A percentile compares a stretch with the other conserved stretches of the same genome.
These are phyloP conservation scores for Solanum pennellii DNA, from an alignment of 257 asterid species.

Conservation along the genomic window DNA sequence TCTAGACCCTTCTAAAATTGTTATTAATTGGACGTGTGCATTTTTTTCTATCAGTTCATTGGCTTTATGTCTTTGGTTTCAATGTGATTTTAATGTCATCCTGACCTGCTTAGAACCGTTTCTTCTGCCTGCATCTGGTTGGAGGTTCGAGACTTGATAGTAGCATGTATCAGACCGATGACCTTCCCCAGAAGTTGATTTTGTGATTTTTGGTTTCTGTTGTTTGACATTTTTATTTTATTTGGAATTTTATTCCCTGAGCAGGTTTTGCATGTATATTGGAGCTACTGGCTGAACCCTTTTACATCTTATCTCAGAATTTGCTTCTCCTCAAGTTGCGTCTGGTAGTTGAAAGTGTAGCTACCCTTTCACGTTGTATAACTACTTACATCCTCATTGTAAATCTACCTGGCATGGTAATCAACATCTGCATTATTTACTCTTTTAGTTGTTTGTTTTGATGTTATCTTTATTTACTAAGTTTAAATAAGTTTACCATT, in stretches of 20 bases:
- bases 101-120: neutral
- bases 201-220: neutral
- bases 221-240: neutral
- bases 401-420: slow-evolving; percentile 61
- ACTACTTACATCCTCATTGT: slow-evolving; percentile 60
- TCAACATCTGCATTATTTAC: neutral
- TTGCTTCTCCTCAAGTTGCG: slow-evolving; percentile 79
- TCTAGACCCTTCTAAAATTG: neutral
- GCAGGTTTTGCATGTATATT: slow-evolving; percentile 89
- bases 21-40: neutral
- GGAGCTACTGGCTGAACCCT: slow-evolving; percentile 91
- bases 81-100: neutral
- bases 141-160: neutral
- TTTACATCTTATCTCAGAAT: slow-evolving; percentile 85
- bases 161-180: neutral
- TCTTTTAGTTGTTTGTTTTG: neutral
- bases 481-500: neutral
- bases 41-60: neutral
- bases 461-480: neutral
- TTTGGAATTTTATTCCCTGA: neutral
- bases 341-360: slow-evolving; percentile 63
- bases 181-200: neutral
- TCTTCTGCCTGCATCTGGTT: neutral
- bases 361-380: slow-evolving; percentile 76
- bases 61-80: neutral